Conservation (phyloP, 495 filamentous ascomycete genomes). For the Glarea lozoyensis region DNA sequence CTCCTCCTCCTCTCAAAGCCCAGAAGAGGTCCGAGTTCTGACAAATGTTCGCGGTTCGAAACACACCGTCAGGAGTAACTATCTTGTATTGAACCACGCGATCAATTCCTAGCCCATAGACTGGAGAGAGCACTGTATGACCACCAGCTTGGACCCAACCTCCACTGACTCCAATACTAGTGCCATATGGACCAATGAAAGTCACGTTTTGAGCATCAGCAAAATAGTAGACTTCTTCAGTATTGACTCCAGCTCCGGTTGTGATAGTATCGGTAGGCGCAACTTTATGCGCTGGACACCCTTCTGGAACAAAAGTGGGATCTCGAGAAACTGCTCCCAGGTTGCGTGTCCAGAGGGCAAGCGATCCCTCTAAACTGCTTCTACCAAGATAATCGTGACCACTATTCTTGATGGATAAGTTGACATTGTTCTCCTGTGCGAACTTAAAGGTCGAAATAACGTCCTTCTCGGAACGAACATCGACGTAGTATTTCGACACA, state of each 20-base stretch:
- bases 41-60: neutral
- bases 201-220: slow-evolving; percentile 35
- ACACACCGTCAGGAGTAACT: slow-evolving; percentile 18
- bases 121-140: slow-evolving; percentile 16
- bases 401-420: slow-evolving; percentile 33
- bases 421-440: slow-evolving; percentile 30
- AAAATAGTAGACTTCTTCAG: slow-evolving; percentile 37
- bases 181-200: slow-evolving; percentile 43
- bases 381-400: slow-evolving; percentile 40
- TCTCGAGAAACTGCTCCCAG: slow-evolving; percentile 33
- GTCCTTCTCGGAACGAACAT: slow-evolving; percentile 32
- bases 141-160: slow-evolving; percentile 47
- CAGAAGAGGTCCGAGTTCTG: slow-evolving; percentile 7
- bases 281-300: slow-evolving; percentile 26
- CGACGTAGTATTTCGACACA: slow-evolving; percentile 29
- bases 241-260: slow-evolving; percentile 51
- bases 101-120: slow-evolving; percentile 7
- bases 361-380: slow-evolving; percentile 40
- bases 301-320: slow-evolving; percentile 18
- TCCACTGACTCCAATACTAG: slow-evolving; percentile 39
- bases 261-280: slow-evolving; percentile 30
- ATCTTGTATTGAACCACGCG: slow-evolving; percentile 3
- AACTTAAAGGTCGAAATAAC: slow-evolving; percentile 42
- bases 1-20: slow-evolving; percentile 44
- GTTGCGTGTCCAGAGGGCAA: slow-evolving; percentile 43